Base-by-base conservation (phyloP, 257 asterid genomes). In the Plantago major region DNA sequence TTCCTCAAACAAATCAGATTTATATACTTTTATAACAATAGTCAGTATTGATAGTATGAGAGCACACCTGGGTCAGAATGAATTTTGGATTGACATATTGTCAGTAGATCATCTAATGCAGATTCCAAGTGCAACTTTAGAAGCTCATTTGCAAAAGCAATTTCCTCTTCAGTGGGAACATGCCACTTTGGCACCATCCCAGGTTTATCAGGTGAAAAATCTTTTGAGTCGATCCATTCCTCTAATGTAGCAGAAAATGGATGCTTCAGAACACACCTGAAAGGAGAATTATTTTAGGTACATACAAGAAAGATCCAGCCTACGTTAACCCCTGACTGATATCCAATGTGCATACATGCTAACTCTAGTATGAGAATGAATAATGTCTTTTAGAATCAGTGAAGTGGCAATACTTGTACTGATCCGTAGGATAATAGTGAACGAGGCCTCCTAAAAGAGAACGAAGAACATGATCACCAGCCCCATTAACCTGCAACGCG, bases 401-500 rank as follows among this genome's bases (percentile, higher is more conserved):
- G 63, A 76, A 56, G 76, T 42, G 15, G 15, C 65, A 70, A 46
- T 71, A 93, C 99, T 83, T 93, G 94, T 87, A 89, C 73, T 89
- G 99, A 74, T 93, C 91, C 63, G 80, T 73, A 66, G 99, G 97
- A 71, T 93, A 89, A 76, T 93, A 93, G 71, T 83, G 95, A 67
- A 85, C 79, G 80, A 93, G 82, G 77, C 96, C 85, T 72, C 96
- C 99, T 72, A 93, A 84, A 69, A 93, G 97, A 74, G 99, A 89
- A 78, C 99, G 92, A 15, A 93, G 95, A 67, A 87, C 79, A 57
- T 87, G 94, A 75, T 87, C 99, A 71, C 96, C 96, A 68, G 99
- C 97, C 62, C 99, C 97, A 80, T 93, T 93, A 59, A 93, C 97
- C 99, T 93, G 94, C 76, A 80, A 76, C 52, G 62, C 61, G 16